Evolutionary conservation across 305 asterid genomes (phyloP).

Genomic region (Fraxinus sp.): DNA sequence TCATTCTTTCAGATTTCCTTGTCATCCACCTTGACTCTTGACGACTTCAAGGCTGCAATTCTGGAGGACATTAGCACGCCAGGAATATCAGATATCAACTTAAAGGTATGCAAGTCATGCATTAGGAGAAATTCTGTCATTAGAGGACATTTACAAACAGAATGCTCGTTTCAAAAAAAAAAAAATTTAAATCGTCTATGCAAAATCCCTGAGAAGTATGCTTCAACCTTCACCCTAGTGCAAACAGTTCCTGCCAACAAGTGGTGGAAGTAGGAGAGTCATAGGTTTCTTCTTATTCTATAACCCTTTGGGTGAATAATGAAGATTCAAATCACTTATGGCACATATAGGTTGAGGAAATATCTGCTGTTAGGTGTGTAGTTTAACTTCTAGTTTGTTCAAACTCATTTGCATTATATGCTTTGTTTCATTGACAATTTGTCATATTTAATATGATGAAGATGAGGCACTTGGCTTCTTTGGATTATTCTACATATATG

Average conservation of each 20-base stretch:
- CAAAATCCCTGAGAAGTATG: background rate
- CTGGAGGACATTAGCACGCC: slow-evolving; percentile 41
- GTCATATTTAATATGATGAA: background rate
- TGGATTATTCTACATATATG: background rate
- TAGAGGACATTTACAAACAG: background rate
- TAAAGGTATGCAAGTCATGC: slow-evolving; percentile 46
- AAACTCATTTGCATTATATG: background rate
- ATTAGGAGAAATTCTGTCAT: background rate
- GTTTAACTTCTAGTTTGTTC: background rate
- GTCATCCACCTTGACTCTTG: slow-evolving; percentile 64
- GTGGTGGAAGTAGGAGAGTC: no score
- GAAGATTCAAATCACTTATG: background rate
- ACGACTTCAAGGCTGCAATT: slow-evolving; percentile 66
- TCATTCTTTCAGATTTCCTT: slow-evolving; percentile 49
- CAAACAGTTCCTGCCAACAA: background rate
- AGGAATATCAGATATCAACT: slow-evolving; percentile 58
- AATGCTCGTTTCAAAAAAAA: background rate
- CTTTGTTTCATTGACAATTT: background rate
- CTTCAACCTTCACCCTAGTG: background rate
- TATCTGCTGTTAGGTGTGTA: background rate
- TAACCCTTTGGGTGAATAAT: background rate
- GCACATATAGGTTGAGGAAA: background rate
- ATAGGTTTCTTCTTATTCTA: background rate
- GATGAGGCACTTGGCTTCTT: background rate
- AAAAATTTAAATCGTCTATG: background rate